Evolutionary conservation across 2,329 filamentous ascomycete species (phyloP), one percentile per base, ranked within the genome.

Genomic region (Lecanoromycetidae sp.): DNA sequence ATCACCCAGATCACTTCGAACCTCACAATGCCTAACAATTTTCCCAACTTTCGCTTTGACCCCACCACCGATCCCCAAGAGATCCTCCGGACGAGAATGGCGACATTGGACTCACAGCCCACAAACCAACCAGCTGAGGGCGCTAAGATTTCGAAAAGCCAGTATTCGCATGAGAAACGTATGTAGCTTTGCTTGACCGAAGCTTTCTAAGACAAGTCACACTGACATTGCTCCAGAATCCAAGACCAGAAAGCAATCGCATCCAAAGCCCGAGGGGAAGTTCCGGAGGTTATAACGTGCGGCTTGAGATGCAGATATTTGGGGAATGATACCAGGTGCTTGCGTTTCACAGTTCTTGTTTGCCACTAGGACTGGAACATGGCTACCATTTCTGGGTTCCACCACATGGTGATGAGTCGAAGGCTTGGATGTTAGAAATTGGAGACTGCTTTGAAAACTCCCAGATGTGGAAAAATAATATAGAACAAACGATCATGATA

Each of bases 11-110:
- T n/a, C n/a, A n/a, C n/a, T n/a, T n/a, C n/a, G n/a, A n/a, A n/a
- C n/a, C 15, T 30, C 37, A 47, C 27, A 15, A 47, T 47, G 44
- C 44, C 44, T 36, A 40, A 40, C 44, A 37, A 37, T 26, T 47
- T 47, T 8, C 44, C 44, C 13, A 30, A 27, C n/a, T 47, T 47
- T 22, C 44, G 44, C 5, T 33, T 20, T 30, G 37, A 47, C 30
- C 44, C 44, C 20, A 35, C 29, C 3, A 47, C 36, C 12, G 44
- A 25, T 13, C 44, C 44, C 6, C 36, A 30, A 25, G 40, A 47
- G 15, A 22, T 47, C 20, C 15, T 40, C 15, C 12, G 5, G 3
- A 27, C 44, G 3, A 3, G 13, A 22, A 39, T 32, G 15, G 17
- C 35, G 19, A 19, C 44, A 12, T 35, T 36, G 40, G 26, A 25